A percentile compares a stretch with the other conserved stretches of the same genome.
phyloP scores from a whole-genome alignment of 306 rosid genomes.

The Acacia melanoxylon region DNA sequence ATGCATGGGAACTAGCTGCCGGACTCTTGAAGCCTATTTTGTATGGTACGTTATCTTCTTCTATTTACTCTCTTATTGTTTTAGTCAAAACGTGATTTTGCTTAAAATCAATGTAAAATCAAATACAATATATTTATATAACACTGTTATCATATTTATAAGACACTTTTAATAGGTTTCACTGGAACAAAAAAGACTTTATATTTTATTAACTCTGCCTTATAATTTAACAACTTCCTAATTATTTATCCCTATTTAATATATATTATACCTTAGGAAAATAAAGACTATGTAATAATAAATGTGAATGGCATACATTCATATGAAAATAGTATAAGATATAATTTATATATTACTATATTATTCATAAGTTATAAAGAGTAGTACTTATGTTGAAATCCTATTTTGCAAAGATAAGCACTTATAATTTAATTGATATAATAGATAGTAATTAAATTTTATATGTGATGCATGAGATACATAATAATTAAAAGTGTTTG shows the following conservation, averaged over 20 bases:
- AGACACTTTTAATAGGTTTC: no score
- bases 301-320: no score
- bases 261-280: no score
- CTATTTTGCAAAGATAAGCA: background rate
- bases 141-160: no score
- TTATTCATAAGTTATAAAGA: background rate
- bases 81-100: background rate
- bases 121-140: no score
- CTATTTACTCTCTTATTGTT: background rate
- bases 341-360: no score
- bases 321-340: no score
- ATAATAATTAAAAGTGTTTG: background rate
- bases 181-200: no score
- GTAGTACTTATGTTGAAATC: background rate
- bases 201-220: no score
- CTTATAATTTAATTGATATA: background rate
- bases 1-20: constrained; percentile 68
- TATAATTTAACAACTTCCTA: no score
- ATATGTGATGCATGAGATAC: background rate
- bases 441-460: background rate
- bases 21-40: constrained; percentile 70
- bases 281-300: no score
- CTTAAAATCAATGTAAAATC: background rate
- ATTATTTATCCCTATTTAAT: no score
- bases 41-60: constrained; percentile 52